A percentile compares a stretch with the other conserved stretches of the same genome.
These are phyloP conservation scores for Phytomonas sp. DNA, from an alignment of 208 protist genomes.

Conservation along the genomic window DNA sequence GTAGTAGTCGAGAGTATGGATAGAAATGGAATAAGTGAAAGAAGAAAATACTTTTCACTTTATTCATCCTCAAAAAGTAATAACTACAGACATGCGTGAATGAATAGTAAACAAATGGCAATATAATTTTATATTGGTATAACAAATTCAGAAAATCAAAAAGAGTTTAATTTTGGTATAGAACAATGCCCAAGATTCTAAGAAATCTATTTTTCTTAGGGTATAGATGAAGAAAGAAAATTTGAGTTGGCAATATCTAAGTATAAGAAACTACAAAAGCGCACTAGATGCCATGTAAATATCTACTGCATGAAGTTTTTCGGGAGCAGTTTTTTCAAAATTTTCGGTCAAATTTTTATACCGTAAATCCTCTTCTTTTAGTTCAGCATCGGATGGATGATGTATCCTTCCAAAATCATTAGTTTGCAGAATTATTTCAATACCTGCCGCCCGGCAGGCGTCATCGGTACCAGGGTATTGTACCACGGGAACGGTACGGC, in stretches of 20 bases:
- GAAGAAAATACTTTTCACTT: neutral
- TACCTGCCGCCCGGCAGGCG: slow-evolving; percentile 40
- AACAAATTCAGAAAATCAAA: neutral
- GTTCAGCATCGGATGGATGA: slow-evolving; percentile 37
- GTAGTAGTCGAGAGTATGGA: neutral
- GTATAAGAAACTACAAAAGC: slow-evolving; percentile 12
- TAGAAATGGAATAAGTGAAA: neutral
- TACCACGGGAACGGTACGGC: slow-evolving; percentile 65
- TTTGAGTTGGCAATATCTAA: neutral
- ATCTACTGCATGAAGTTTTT: slow-evolving; percentile 74
- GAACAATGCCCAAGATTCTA: neutral
- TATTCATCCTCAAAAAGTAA: neutral
- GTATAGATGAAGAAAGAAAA: neutral
- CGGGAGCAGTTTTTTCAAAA: slow-evolving; percentile 40
- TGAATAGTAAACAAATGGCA: neutral
- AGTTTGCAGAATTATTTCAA: slow-evolving; percentile 72
- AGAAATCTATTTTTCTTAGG: neutral
- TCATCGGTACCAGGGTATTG: slow-evolving; percentile 72
- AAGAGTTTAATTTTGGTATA: neutral
- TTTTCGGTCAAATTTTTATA: slow-evolving; percentile 57
- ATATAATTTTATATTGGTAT: neutral
- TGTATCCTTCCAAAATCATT: slow-evolving; percentile 76
- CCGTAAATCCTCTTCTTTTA: slow-evolving; percentile 52
- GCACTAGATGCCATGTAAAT: slow-evolving; percentile 58
- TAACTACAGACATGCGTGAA: neutral